These are phyloP conservation scores for Diaporthe citriasiana DNA, from an alignment of 2,329 filamentous ascomycete species.

Conservation along the genomic window DNA sequence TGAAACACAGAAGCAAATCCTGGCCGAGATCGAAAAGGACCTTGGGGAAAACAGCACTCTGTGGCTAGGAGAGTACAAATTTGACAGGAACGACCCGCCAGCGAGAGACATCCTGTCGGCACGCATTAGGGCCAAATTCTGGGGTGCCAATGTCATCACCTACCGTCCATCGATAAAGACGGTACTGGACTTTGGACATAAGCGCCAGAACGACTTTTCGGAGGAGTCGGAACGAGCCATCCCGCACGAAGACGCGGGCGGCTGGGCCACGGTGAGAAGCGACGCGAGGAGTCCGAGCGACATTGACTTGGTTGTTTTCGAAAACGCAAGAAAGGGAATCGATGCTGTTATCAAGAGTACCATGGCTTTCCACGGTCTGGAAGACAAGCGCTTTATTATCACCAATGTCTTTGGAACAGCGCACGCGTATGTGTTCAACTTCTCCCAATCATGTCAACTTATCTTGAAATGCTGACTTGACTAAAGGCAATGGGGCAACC, in stretches of 20 bases:
- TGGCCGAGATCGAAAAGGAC: conserved; percentile 51
- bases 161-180: conserved; percentile 80
- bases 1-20: conserved; percentile 52
- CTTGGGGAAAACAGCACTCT: conserved; percentile 52
- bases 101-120: conserved; percentile 84
- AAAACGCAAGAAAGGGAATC: conserved; percentile 74
- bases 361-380: conserved; percentile 79
- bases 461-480: conserved; percentile 26
- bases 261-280: conserved; percentile 49
- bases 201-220: conserved; percentile 49
- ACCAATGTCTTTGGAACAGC: conserved; percentile 98
- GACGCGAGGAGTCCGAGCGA: conserved; percentile 55
- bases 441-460: neutral
- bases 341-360: conserved; percentile 87
- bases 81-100: conserved; percentile 77
- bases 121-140: conserved; percentile 92
- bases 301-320: conserved; percentile 62
- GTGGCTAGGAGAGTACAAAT: conserved; percentile 67
- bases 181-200: conserved; percentile 64
- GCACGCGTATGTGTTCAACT: conserved; percentile 81
- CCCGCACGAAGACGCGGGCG: conserved; percentile 9
- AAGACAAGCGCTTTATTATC: conserved; percentile 79
- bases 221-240: conserved; percentile 54
- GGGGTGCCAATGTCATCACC: conserved; percentile 91
- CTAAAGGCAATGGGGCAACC: conserved; percentile 92